Conservation (phyloP, 208 protist species). For the Crithidia expoeki region DNA sequence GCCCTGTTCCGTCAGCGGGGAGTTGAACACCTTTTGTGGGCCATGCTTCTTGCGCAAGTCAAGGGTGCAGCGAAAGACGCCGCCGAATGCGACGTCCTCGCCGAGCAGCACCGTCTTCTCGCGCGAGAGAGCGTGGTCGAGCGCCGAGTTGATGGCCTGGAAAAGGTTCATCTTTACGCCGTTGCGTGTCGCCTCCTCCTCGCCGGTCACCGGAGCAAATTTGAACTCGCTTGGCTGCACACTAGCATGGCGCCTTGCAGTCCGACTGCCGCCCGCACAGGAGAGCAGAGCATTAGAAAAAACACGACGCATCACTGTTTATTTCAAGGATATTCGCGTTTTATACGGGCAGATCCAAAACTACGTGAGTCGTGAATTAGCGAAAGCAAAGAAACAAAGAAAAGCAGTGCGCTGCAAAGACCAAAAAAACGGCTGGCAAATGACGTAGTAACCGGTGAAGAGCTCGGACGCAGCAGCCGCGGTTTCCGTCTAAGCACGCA, state of each 20-base stretch:
- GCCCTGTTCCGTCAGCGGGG: constrained; percentile 97
- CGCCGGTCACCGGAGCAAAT: constrained; percentile 32
- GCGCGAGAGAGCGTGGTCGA: constrained; percentile 91
- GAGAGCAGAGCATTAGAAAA: neutral
- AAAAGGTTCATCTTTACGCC: constrained; percentile 93
- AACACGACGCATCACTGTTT: constrained; percentile 20
- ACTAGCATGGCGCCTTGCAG: constrained; percentile 31
- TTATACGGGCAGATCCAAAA: neutral
- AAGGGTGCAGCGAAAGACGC: constrained; percentile 96
- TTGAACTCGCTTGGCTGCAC: constrained; percentile 42
- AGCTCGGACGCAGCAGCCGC: too few species aligned
- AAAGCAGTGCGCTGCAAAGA: neutral
- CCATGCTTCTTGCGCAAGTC: constrained; percentile 89
- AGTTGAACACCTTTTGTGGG: constrained; percentile 95
- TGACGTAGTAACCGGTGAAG: neutral
- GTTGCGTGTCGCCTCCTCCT: constrained; percentile 41
- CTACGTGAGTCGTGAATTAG: neutral
- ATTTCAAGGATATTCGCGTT: too few species aligned
- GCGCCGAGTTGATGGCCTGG: constrained; percentile 94
- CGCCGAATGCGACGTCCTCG: constrained; percentile 98
- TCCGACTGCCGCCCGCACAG: neutral
- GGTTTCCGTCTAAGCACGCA: too few species aligned
- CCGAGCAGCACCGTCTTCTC: constrained; percentile 93
- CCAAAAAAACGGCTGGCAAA: neutral
- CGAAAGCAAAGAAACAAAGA: constrained; percentile 11